Percentiles rank a stretch among this genome's conserved stretches.
Evolutionary conservation across 2,329 filamentous ascomycete genomes (phyloP).

Genomic region (Neonectria hederae): DNA sequence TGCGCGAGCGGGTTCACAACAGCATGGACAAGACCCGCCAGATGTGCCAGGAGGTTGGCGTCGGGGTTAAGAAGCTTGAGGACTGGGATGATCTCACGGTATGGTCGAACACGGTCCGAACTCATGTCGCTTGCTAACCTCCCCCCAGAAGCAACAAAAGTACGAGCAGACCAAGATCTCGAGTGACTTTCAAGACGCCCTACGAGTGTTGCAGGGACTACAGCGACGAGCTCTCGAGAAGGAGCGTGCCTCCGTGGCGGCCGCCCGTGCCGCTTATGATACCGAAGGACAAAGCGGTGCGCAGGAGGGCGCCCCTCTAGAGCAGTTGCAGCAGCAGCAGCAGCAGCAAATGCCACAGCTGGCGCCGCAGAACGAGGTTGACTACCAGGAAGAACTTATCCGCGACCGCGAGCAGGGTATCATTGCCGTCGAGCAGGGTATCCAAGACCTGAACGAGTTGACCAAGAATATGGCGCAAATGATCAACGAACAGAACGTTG

Average conservation of each 20-base stretch:
- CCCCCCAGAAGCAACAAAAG: slow-evolving; percentile 83
- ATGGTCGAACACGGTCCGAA: slow-evolving; percentile 44
- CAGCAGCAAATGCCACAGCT: slow-evolving; percentile 72
- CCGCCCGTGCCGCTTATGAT: slow-evolving; percentile 83
- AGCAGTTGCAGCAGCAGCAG: slow-evolving; percentile 72
- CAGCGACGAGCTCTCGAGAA: slow-evolving; percentile 92
- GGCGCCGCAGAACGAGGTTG: slow-evolving; percentile 91
- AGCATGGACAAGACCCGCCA: slow-evolving; percentile 86
- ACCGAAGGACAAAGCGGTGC: slow-evolving; percentile 54
- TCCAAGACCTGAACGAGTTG: slow-evolving; percentile 93
- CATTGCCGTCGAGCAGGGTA: slow-evolving; percentile 95
- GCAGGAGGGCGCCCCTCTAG: slow-evolving; percentile 52
- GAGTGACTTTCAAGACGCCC: slow-evolving; percentile 87
- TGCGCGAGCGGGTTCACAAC: slow-evolving; percentile 89
- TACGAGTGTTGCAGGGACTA: slow-evolving; percentile 92
- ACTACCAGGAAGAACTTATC: slow-evolving; percentile 96
- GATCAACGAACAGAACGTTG: slow-evolving; percentile 90
- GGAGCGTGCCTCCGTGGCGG: slow-evolving; percentile 84
- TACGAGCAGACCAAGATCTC: slow-evolving; percentile 96
- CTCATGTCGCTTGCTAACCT: slow-evolving; percentile 24
- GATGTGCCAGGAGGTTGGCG: slow-evolving; percentile 90
- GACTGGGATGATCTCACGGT: slow-evolving; percentile 86
- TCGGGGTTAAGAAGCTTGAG: slow-evolving; percentile 92
- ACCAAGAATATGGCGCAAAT: slow-evolving; percentile 99
- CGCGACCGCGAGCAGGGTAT: slow-evolving; percentile 97